Evolutionary conservation across 768 basidiomycete genomes (phyloP).

Genomic region (Lactifluus volemus): DNA sequence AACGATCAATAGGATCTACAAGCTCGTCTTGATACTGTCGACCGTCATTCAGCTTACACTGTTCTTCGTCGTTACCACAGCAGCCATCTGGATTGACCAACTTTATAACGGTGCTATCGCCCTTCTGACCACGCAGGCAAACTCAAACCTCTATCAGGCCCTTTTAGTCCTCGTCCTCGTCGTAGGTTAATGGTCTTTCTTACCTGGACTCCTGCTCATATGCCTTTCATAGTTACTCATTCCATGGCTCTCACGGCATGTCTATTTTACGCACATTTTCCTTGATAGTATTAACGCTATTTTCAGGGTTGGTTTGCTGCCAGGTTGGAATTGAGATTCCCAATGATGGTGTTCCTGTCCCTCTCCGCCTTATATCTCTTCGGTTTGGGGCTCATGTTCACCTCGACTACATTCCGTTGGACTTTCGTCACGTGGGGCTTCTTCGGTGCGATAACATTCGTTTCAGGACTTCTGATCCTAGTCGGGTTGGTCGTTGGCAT

Average conservation of each 20-base stretch:
- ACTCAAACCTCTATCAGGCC: slow-evolving; percentile 41
- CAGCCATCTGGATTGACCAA: slow-evolving; percentile 72
- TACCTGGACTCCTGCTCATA: slow-evolving; percentile 1
- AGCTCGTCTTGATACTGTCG: slow-evolving; percentile 57
- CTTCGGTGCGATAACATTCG: slow-evolving; percentile 54
- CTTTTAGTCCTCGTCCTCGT: slow-evolving; percentile 47
- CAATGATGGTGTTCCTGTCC: slow-evolving; percentile 55
- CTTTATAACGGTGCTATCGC: slow-evolving; percentile 59
- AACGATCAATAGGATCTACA: slow-evolving; percentile 68
- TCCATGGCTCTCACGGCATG: slow-evolving; percentile 61
- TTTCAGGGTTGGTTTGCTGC: slow-evolving; percentile 67
- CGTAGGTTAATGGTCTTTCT: slow-evolving; percentile 34
- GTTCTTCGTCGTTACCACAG: slow-evolving; percentile 67
- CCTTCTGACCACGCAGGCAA: slow-evolving; percentile 33
- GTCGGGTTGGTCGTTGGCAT: slow-evolving; percentile 52
- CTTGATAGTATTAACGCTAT: not conserved
- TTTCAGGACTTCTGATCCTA: slow-evolving; percentile 50
- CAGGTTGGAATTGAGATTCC: slow-evolving; percentile 51
- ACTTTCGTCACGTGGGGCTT: slow-evolving; percentile 66
- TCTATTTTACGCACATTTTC: not conserved
- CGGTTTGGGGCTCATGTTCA: slow-evolving; percentile 68
- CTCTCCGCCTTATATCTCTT: slow-evolving; percentile 53
- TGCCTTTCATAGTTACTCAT: slow-evolving; percentile 41
- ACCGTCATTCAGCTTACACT: slow-evolving; percentile 67
- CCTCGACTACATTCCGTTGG: slow-evolving; percentile 65